phyloP scores from a whole-genome alignment of 2,329 filamentous ascomycete species.

The Cladosporium velox region DNA sequence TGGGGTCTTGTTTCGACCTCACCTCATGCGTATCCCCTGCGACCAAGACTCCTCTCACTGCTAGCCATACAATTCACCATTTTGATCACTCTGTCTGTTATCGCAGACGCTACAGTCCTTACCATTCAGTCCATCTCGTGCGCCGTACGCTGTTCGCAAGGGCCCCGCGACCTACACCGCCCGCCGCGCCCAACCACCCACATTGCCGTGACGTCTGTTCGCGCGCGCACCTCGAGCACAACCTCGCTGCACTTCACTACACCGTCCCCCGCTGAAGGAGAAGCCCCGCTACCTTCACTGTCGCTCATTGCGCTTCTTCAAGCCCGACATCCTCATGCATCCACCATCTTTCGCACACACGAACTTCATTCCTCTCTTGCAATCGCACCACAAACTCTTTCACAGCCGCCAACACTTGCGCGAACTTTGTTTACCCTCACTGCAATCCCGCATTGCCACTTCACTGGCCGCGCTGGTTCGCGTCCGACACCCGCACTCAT shows the following conservation, averaged over 20 bases:
- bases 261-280: background rate
- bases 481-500: background rate
- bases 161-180: background rate
- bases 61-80: background rate
- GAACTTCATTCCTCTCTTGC: background rate
- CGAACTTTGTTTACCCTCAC: background rate
- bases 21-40: background rate
- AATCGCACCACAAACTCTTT: background rate
- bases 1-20: background rate
- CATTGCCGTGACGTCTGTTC: slow-evolving; percentile 1
- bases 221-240: background rate
- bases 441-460: background rate
- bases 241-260: background rate
- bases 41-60: background rate
- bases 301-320: background rate
- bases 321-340: slow-evolving; percentile 1
- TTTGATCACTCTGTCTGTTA: background rate
- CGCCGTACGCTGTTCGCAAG: background rate
- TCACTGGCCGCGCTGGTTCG: slow-evolving; percentile 14
- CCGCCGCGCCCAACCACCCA: background rate
- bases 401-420: background rate
- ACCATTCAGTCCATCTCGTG: background rate
- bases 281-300: background rate
- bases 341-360: background rate
- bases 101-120: background rate